Evolutionary conservation across 768 basidiomycete species (phyloP), one percentile per base, ranked within the genome.

Genomic region (Sistotremastrum suecicum): DNA sequence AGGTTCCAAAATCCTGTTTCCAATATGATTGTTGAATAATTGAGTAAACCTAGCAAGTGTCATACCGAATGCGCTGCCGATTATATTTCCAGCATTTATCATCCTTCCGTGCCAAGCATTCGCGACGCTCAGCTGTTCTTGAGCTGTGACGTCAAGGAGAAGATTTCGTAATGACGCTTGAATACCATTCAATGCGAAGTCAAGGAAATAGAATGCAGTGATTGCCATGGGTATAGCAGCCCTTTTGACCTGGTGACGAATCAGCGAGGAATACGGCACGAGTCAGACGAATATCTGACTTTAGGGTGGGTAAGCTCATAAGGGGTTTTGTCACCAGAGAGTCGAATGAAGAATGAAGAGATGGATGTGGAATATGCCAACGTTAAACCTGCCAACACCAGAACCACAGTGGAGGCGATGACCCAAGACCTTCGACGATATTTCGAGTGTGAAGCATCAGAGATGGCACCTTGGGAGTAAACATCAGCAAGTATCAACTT

Each of bases 61-160:
- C 74, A 48, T 56, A 84, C 88, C 91, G 58, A 94, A 83, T 1
- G 86, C 86, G 64, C 80, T 97, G 6, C 95, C 95, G 51, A 97
- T 60, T 42, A 98, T 94, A 58, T 95, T 98, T 20, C 91, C 95
- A n/a, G 90, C 79, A 58, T 98, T 90, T 39, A 79, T 83, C 85
- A 97, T 95, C 50, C 89, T 72, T 40, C 92, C 85, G 48, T 97
- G 91, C 91, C 94, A 99, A 34, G 95, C 95, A 64, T 98, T 99
- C 3, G 83, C 90, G n/a, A 79, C 73, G 46, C 82, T 90, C 8
- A 97, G 75, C 60, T 97, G 94, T 50, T 80, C 75, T 9, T 86
- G 75, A 5, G 95, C 92, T 0, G 88, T 77, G 43, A 94, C 66
- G 58, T 99, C 95, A 48, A 99, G 71, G 8, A 97, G 70, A n/a